Evolutionary conservation across 768 basidiomycete species (phyloP), one percentile per base, ranked within the genome.

Genomic region (Auricularia auricula-judae): DNA sequence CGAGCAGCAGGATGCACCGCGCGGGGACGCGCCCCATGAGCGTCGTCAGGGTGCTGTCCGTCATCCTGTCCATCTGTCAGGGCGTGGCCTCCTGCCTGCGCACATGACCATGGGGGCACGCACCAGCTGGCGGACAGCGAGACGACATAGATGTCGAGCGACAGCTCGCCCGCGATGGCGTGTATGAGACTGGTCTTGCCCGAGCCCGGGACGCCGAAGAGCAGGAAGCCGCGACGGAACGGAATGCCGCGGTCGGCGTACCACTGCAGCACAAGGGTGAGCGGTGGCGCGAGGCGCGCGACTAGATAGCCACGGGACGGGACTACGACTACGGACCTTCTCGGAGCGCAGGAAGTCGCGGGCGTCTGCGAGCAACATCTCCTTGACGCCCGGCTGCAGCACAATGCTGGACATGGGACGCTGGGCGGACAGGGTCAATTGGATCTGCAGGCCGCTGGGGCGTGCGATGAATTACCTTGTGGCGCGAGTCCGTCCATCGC

Each of bases 201-300:
- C 34, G 88, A 89, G 61, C 91, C 92, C 11, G 91, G 87, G 34
- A 91, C 87, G 67, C 90, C 89, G 69, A 92, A 86, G 29, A 93
- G 80, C 62, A 93, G 82, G 73, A 91, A 92, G 3, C 92, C 92
- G 64, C 92, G 84, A 63, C 92, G 88, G 83, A 91, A 93, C 36
- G 92, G 92, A 68, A 93, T 93, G 62, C 92, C 92, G 70, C 92
- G 86, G 74, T 92, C 89, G n/a, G 89, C 89, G 69, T 93, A 94
- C 92, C 92, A 93, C 85, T 66, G 51, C 47, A 56, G 47, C 29
- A 29, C 29, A 29, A 29, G 29, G 29, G 29, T 29, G 29, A 29
- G 29, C 29, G 29, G 29, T 29, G 29, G 29, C 29, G 29, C 29
- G 29, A 29, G 2, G 29, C 29, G 29, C 29, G 29, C 29, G 29